Percentiles rank a stretch among this genome's conserved stretches.
These are phyloP conservation scores for Chlorella vulgaris DNA, from an alignment of 139 green algal genomes.

Conservation along the genomic window DNA sequence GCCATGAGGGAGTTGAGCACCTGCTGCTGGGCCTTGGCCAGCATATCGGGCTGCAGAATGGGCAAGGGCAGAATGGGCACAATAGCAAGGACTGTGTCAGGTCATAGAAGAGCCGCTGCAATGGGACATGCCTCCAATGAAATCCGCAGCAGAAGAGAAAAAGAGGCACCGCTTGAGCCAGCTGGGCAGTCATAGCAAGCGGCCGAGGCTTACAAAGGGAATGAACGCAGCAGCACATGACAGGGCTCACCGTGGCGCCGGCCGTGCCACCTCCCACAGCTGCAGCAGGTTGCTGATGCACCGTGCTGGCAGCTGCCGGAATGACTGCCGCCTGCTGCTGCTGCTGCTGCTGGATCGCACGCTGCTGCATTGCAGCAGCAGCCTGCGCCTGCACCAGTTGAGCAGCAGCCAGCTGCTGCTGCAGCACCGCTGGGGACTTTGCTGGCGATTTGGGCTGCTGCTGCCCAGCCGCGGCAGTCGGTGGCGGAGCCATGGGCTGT, in stretches of 20 bases:
- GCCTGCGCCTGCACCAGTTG: conserved; percentile 1
- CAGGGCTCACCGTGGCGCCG: too few relatives aligned
- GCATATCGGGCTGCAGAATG: background rate
- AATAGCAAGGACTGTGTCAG: background rate
- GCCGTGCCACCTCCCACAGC: too few relatives aligned
- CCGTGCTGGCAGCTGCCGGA: background rate
- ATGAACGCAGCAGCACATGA: background rate
- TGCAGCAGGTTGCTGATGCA: too few relatives aligned
- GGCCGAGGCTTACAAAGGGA: background rate
- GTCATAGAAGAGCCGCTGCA: background rate
- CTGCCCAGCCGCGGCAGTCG: conserved; percentile 12
- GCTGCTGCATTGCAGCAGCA: background rate
- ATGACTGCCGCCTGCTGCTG: background rate
- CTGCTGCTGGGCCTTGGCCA: background rate
- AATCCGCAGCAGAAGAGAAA: conserved; percentile 8
- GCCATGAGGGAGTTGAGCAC: background rate
- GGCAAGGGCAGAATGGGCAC: background rate
- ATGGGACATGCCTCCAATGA: too few relatives aligned
- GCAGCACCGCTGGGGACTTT: background rate
- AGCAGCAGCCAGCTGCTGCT: conserved; percentile 12
- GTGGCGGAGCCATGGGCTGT: background rate
- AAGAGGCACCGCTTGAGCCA: too few relatives aligned
- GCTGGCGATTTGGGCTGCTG: background rate
- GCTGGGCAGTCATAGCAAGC: too few relatives aligned
- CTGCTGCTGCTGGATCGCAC: background rate